phyloP scores from a whole-genome alignment of 176 grass and related monocot species.

The Triticum dicoccoides region DNA sequence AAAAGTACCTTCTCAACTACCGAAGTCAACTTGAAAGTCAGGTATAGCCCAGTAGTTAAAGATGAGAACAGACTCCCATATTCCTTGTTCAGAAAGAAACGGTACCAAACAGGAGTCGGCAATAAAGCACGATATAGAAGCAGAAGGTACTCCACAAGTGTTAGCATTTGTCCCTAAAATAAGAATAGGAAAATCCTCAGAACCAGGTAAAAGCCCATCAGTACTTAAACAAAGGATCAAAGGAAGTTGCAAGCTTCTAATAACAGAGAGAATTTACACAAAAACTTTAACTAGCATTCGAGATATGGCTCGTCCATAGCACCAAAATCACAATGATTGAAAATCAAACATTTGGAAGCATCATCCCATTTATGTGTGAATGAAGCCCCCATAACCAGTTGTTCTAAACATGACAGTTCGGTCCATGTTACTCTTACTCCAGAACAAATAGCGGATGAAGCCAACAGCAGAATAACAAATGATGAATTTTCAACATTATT shows the following conservation, averaged over 20 bases:
- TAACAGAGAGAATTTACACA: background rate
- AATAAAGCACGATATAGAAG: constrained; percentile 90
- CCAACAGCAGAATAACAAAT: background rate
- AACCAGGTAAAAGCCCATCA: constrained; percentile 5
- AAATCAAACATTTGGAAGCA: background rate
- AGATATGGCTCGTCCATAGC: background rate
- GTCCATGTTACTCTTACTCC: background rate
- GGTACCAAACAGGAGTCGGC: constrained; percentile 96
- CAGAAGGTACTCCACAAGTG: constrained; percentile 88
- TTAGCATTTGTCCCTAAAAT: constrained; percentile 96
- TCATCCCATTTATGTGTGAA: background rate
- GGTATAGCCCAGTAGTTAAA: constrained; percentile 90
- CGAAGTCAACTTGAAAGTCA: constrained; percentile 98
- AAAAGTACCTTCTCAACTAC: constrained; percentile 89
- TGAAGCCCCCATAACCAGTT: background rate
- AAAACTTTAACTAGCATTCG: background rate
- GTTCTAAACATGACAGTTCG: background rate
- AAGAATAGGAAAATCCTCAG: constrained; percentile 28
- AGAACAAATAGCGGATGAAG: background rate
- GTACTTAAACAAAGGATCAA: background rate
- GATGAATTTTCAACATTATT: background rate
- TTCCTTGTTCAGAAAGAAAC: constrained; percentile 99
- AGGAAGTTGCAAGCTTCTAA: background rate
- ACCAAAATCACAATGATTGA: background rate
- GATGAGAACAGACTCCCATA: constrained; percentile 97